phyloP scores from a whole-genome alignment of 2,329 filamentous ascomycete species.

The Aspergillus ibericus region DNA sequence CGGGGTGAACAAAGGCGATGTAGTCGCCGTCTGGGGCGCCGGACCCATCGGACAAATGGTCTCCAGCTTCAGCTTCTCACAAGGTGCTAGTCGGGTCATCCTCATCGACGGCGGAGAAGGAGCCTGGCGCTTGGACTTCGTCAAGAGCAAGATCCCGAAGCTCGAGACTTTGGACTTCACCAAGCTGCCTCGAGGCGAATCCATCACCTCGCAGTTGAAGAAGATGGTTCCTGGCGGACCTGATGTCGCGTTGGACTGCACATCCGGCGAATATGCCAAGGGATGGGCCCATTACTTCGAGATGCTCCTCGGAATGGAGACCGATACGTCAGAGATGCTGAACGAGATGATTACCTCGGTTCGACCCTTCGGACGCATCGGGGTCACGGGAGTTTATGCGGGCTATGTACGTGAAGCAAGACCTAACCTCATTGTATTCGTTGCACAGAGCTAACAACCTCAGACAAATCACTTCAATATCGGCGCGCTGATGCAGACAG shows the following conservation, averaged over 20 bases:
- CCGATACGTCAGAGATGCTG: constrained; percentile 70
- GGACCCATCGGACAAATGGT: constrained; percentile 83
- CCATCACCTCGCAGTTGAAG: constrained; percentile 71
- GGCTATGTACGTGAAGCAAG: constrained; percentile 51
- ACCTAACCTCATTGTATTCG: not conserved
- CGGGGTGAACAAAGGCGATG: constrained; percentile 71
- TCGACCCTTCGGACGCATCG: constrained; percentile 62
- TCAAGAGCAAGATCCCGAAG: constrained; percentile 64
- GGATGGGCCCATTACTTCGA: constrained; percentile 63
- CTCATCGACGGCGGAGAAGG: constrained; percentile 71
- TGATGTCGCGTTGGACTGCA: constrained; percentile 71
- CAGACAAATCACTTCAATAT: constrained; percentile 81
- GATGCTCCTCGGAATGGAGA: constrained; percentile 68
- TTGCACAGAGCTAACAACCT: not conserved
- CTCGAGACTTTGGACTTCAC: constrained; percentile 70
- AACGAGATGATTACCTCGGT: constrained; percentile 58
- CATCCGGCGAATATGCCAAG: constrained; percentile 64
- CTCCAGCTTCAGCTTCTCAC: constrained; percentile 65
- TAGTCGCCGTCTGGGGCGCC: constrained; percentile 83
- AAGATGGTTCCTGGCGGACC: constrained; percentile 72
- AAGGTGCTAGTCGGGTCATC: constrained; percentile 74
- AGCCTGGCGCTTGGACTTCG: constrained; percentile 64
- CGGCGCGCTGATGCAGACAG: constrained; percentile 80
- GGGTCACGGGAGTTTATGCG: constrained; percentile 72
- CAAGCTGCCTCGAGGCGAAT: constrained; percentile 60